phyloP scores from a whole-genome alignment of 1,284 basidiomycete species.

The Pyrrhoderma lamaoense region DNA sequence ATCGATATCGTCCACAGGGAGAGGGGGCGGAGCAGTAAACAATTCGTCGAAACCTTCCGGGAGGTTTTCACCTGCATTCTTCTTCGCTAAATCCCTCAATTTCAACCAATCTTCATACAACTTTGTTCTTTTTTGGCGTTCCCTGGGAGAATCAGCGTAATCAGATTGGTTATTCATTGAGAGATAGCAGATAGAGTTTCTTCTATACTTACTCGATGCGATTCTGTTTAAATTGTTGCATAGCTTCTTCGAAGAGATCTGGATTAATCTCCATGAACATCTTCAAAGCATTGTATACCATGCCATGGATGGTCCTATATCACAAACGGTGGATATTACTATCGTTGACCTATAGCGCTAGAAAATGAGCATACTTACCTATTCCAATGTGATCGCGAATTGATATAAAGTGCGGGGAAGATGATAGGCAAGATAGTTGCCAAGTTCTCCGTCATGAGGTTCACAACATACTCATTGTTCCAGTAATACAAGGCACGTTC shows the following conservation, averaged over 20 bases:
- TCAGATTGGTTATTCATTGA: conserved; percentile 14
- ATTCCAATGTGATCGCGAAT: conserved; percentile 98
- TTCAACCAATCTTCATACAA: conserved; percentile 83
- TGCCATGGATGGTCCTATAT: conserved; percentile 92
- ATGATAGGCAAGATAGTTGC: conserved; percentile 89
- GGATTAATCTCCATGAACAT: conserved; percentile 99
- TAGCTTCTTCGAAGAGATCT: conserved; percentile 88
- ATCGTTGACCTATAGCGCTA: neutral
- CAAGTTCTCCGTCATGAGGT: conserved; percentile 97
- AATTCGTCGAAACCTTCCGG: conserved; percentile 59
- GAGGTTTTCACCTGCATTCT: conserved; percentile 61
- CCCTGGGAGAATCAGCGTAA: conserved; percentile 39
- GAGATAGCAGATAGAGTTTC: conserved; percentile 9
- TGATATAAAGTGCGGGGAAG: conserved; percentile 95
- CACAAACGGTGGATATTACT: neutral
- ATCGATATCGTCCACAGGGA: conserved; percentile 71
- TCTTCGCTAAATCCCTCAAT: conserved; percentile 64
- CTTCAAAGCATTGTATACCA: conserved; percentile 98
- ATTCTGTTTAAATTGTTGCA: conserved; percentile 90
- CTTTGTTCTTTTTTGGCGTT: conserved; percentile 73
- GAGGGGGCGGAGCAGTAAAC: conserved; percentile 67
- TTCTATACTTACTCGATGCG: conserved; percentile 64
- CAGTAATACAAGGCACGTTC: conserved; percentile 92
- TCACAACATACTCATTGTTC: conserved; percentile 99
- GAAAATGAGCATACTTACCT: conserved; percentile 50